Evolutionary conservation across 768 basidiomycete genomes (phyloP), one percentile per base, ranked within the genome.

Genomic region (Pluteus cervinus): DNA sequence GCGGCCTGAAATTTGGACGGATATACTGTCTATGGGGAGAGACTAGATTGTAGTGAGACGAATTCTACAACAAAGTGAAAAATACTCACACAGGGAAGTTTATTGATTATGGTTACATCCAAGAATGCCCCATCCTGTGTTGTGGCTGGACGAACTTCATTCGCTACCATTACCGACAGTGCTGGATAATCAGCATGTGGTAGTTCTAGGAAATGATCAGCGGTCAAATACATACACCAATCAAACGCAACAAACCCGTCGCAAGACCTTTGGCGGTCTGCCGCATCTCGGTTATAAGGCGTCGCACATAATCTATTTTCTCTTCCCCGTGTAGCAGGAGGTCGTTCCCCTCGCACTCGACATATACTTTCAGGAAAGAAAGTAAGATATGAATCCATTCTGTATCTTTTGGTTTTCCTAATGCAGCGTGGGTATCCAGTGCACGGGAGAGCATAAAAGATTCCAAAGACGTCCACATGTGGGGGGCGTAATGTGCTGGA

Each of bases 401-500:
- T 15, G 67, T 65, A 46, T 88, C 82, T 40, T 66, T 76, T 5
- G 71, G 61, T 47, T 73, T 77, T 10, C 68, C 58, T n/a, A 82
- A 58, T 15, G 66, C 53, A 2, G 61, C 55, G 49, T 91, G 81
- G 0, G 80, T 76, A 44, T 81, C 75, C 25, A 93, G 62, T 1
- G 86, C 85, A 33, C 72, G 72, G 9, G 78, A 79, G 14, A 90
- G 71, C 75, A 89, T 86, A 47, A 77, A 78, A 2, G 80, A 80
- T 51, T 91, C 84, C 30, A 91, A 60, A 7, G 81, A 81, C 17
- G 77, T 73, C 89, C 89, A 92, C 52, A 70, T 69, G 54, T 86
- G 81, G 5, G 85, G 84, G 0, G 81, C 77, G 56, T 90, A 91
- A 51, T 90, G 87, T 7, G 82, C 84, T 1, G 90, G 85, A n/a